A percentile compares a stretch with the other conserved stretches of the same genome.
Evolutionary conservation across 495 filamentous ascomycete genomes (phyloP).

Genomic region (Aspergillus diversus): DNA sequence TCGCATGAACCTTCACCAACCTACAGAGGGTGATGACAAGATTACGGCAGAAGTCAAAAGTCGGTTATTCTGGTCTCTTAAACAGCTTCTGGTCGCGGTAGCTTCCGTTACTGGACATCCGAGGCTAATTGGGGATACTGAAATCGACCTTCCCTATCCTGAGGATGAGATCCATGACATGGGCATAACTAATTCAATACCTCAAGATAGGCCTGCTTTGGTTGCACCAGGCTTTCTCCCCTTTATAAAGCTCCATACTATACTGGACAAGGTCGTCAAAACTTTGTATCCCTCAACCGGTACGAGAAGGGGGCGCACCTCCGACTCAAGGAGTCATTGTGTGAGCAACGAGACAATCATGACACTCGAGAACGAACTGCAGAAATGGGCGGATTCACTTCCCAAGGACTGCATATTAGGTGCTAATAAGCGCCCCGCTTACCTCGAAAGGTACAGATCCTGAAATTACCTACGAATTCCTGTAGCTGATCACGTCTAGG

Average conservation of each 20-base stretch:
- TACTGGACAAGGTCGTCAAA: slow-evolving; percentile 13
- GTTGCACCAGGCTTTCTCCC: background rate
- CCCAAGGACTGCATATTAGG: slow-evolving; percentile 1
- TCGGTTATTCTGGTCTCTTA: slow-evolving; percentile 17
- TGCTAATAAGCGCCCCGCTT: background rate
- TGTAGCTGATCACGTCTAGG: background rate
- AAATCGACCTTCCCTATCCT: slow-evolving; percentile 15
- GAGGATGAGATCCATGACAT: background rate
- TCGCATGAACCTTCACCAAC: slow-evolving; percentile 17
- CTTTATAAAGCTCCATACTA: slow-evolving; percentile 13
- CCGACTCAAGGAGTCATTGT: slow-evolving; percentile 5
- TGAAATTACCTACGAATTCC: background rate
- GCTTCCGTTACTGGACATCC: slow-evolving; percentile 12
- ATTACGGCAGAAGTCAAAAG: slow-evolving; percentile 8
- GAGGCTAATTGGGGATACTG: slow-evolving; percentile 7
- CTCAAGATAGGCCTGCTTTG: background rate
- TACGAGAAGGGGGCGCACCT: background rate
- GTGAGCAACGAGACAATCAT: slow-evolving; percentile 9
- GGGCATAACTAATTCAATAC: background rate
- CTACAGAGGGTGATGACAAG: background rate
- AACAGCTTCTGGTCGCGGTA: slow-evolving; percentile 13
- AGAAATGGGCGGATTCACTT: slow-evolving; percentile 9
- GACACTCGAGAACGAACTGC: slow-evolving; percentile 13
- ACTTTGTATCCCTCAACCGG: slow-evolving; percentile 13
- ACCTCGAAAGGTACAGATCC: slow-evolving; percentile 4